Base-by-base conservation (phyloP, 805 yeast species). In the Naumovozyma baii region DNA sequence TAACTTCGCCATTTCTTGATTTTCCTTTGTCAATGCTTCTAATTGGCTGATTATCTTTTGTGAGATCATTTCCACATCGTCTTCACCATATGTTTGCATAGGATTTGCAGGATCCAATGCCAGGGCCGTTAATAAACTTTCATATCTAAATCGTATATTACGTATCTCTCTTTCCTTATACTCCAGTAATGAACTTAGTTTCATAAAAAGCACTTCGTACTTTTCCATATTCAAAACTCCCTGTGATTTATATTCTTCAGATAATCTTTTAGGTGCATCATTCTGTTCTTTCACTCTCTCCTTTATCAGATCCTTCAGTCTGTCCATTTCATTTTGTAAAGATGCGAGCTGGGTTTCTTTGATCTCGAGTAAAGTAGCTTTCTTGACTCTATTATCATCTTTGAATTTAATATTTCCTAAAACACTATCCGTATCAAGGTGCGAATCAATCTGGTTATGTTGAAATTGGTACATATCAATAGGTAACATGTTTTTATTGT, bases 1-100 rank as follows among this genome's bases (percentile, higher is more conserved):
- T 78, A 83, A 75, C 49, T 74, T 74, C 45, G 79, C 69, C 62
- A 85, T 68, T 45, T 71, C 77, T 42, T 78, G 78, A 54, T 85
- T 85, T 54, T 85, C 94, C 34, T 70, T 72, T 15, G 75, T 74
- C 43, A 85, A 61, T 41, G 70, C 63, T 39, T 74, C 73, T 46
- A 85, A 50, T 49, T 82, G 76, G 31, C 70, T 69, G 31, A 84
- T 67, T 42, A 83, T 74, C 50, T 79, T 78, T 53, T 85, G 92
- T 10, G 88, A 77, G 35, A 83, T 62, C 40, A 83, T 87, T 50
- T 82, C 78, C 37, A 76, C 80, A 51, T 84, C 94, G 54, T 74
- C 80, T 42, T 79, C 66, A 2, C 86, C 87, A 41, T 67, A 61
- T 28, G 67, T 66, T 2, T 77, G 74, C 17, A 65, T 57, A 1